These are phyloP conservation scores for Kwoniella dendrophila DNA, from an alignment of 768 basidiomycete species.

Conservation along the genomic window DNA sequence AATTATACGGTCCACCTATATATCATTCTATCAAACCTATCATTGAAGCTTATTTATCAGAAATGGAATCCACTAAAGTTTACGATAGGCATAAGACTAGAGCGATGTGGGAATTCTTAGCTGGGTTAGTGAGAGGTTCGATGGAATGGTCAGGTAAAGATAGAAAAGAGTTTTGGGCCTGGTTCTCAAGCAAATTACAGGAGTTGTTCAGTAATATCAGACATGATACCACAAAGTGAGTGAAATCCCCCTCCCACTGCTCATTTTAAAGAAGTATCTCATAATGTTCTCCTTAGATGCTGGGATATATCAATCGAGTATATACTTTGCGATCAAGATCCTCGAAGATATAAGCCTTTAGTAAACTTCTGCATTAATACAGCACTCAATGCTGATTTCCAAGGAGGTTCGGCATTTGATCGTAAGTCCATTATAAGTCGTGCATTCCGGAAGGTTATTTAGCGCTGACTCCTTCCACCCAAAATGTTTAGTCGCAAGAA, in stretches of 20 bases:
- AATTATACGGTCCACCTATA: constrained; percentile 74
- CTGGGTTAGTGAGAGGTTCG: constrained; percentile 75
- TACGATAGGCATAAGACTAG: constrained; percentile 73
- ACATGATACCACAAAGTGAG: constrained; percentile 68
- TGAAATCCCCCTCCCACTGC: constrained; percentile 6
- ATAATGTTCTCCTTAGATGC: constrained; percentile 33
- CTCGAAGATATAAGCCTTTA: constrained; percentile 71
- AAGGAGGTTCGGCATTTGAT: constrained; percentile 81
- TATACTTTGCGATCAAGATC: constrained; percentile 72
- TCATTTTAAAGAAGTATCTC: neutral
- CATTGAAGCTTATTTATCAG: constrained; percentile 62
- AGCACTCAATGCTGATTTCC: constrained; percentile 71
- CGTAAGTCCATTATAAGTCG: constrained; percentile 64
- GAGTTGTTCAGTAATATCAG: constrained; percentile 73
- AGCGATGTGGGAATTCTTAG: constrained; percentile 77
- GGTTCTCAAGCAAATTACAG: constrained; percentile 68
- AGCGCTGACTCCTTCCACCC: neutral
- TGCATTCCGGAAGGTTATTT: neutral
- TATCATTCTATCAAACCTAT: constrained; percentile 66
- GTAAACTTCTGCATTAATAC: constrained; percentile 74
- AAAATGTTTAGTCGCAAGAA: constrained; percentile 67
- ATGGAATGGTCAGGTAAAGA: constrained; percentile 75
- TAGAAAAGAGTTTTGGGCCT: constrained; percentile 68
- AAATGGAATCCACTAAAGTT: constrained; percentile 62
- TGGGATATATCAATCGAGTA: constrained; percentile 62